These are phyloP conservation scores for Coniosporium apollinis DNA, from an alignment of 495 filamentous ascomycete species.

Conservation along the genomic window DNA sequence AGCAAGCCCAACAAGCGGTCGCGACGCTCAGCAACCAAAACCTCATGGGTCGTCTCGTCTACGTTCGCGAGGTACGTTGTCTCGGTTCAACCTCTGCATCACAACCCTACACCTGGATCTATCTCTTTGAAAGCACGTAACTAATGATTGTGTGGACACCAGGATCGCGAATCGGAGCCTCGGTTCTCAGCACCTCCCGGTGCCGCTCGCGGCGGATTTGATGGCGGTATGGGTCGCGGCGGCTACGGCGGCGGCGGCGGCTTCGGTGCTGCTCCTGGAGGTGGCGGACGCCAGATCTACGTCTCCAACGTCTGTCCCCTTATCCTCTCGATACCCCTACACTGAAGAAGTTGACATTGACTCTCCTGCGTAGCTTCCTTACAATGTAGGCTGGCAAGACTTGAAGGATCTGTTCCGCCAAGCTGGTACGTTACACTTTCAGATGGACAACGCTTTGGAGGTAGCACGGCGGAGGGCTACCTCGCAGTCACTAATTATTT, in stretches of 20 bases:
- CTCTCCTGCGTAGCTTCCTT: slow-evolving; percentile 59
- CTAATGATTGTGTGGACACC: too few species aligned
- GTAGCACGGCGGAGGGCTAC: too few species aligned
- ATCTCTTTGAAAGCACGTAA: too few species aligned
- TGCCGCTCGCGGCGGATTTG: slow-evolving; percentile 28
- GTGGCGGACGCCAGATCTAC: slow-evolving; percentile 77
- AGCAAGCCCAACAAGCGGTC: slow-evolving; percentile 96
- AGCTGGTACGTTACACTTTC: slow-evolving; percentile 57
- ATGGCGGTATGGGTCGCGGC: slow-evolving; percentile 30
- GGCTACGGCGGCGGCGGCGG: slow-evolving; percentile 35
- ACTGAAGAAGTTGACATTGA: neutral
- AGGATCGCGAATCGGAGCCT: slow-evolving; percentile 94
- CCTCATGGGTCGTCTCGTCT: slow-evolving; percentile 93
- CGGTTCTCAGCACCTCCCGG: slow-evolving; percentile 64
- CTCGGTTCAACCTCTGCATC: too few species aligned
- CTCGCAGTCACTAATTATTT: too few species aligned
- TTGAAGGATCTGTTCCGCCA: slow-evolving; percentile 97
- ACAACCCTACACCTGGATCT: too few species aligned
- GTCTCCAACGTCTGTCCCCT: slow-evolving; percentile 84
- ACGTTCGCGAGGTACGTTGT: slow-evolving; percentile 78
- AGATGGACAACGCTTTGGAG: too few species aligned
- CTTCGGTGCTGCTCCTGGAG: slow-evolving; percentile 27
- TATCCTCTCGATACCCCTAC: slow-evolving; percentile 13
- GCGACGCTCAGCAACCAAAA: slow-evolving; percentile 97
- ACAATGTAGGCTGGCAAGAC: slow-evolving; percentile 97